phyloP scores from a whole-genome alignment of 208 protist species.

The Trypanosoma boissoni region DNA sequence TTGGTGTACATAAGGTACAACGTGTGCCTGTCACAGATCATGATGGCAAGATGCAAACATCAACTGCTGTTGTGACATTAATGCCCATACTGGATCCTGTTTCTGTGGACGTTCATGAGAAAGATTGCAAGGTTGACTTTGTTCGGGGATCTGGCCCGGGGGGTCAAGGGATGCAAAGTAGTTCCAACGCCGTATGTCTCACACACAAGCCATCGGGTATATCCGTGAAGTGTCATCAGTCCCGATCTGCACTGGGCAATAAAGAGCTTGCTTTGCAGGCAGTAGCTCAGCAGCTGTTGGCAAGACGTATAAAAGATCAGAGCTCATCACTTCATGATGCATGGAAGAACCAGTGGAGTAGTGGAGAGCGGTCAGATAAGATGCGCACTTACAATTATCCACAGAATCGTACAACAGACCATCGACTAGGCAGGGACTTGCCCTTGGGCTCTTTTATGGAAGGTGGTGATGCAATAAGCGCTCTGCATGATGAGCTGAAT shows the following conservation, averaged over 20 bases:
- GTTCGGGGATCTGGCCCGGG: constrained; percentile 85
- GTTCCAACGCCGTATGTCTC: constrained; percentile 85
- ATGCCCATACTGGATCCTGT: constrained; percentile 88
- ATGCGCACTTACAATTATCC: constrained; percentile 92
- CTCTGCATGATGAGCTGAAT: constrained; percentile 82
- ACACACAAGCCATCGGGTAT: constrained; percentile 87
- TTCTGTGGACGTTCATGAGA: constrained; percentile 81
- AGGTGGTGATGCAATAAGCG: constrained; percentile 47
- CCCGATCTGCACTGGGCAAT: constrained; percentile 82
- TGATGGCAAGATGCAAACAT: constrained; percentile 89
- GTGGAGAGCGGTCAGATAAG: constrained; percentile 87
- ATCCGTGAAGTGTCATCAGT: constrained; percentile 89
- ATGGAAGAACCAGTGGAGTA: constrained; percentile 84
- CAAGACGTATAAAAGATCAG: constrained; percentile 58
- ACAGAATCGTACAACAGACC: constrained; percentile 88
- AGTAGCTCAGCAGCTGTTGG: constrained; percentile 80
- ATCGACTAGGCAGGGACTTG: constrained; percentile 85
- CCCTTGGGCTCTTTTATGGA: constrained; percentile 78
- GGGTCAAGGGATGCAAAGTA: constrained; percentile 90
- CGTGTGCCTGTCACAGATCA: constrained; percentile 87
- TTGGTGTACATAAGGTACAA: constrained; percentile 91
- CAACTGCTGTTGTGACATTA: constrained; percentile 82
- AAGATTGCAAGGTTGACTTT: constrained; percentile 85
- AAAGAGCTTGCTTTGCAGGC: constrained; percentile 86
- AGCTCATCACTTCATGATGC: constrained; percentile 70